phyloP scores from a whole-genome alignment of 2,329 filamentous ascomycete genomes.

The Cyclaneusma minus region DNA sequence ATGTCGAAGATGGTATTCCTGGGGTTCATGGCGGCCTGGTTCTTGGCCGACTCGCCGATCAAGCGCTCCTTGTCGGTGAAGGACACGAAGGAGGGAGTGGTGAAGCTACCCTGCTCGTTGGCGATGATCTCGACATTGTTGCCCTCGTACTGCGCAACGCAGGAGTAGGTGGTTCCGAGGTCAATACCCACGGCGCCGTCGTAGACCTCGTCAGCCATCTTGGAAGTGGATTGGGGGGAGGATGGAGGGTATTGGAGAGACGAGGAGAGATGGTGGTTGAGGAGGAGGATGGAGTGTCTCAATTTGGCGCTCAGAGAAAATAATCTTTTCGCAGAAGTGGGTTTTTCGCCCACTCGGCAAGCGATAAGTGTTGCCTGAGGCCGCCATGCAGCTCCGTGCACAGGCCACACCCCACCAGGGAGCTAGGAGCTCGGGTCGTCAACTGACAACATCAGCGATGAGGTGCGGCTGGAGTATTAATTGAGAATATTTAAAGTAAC shows the following conservation, averaged over 20 bases:
- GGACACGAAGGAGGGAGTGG: slow-evolving; percentile 96
- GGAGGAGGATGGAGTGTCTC: no score
- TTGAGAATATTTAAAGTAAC: no score
- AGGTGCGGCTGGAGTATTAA: no score
- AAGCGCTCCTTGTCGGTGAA: slow-evolving; percentile 98
- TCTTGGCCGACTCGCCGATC: slow-evolving; percentile 99
- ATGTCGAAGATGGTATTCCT: slow-evolving; percentile 97
- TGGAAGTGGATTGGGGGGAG: slow-evolving; percentile 21
- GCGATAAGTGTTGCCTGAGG: no score
- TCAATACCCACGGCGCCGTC: slow-evolving; percentile 99
- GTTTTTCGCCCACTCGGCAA: no score
- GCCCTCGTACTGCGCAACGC: slow-evolving; percentile 98
- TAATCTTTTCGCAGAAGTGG: no score
- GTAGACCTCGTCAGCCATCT: slow-evolving; percentile 95
- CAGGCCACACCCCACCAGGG: no score
- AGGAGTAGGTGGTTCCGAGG: slow-evolving; percentile 99
- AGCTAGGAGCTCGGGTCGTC: no score
- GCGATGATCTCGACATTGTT: slow-evolving; percentile 99
- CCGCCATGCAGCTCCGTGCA: no score
- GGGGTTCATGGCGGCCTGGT: slow-evolving; percentile 99
- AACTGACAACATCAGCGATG: no score
- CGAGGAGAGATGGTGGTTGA: not conserved
- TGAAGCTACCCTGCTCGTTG: slow-evolving; percentile 99
- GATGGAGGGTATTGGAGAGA: slow-evolving; percentile 8
- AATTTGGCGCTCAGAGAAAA: no score